Evolutionary conservation across 805 yeast genomes (phyloP), one percentile per base, ranked within the genome.

Genomic region (Nakazawaea wickerhamii): DNA sequence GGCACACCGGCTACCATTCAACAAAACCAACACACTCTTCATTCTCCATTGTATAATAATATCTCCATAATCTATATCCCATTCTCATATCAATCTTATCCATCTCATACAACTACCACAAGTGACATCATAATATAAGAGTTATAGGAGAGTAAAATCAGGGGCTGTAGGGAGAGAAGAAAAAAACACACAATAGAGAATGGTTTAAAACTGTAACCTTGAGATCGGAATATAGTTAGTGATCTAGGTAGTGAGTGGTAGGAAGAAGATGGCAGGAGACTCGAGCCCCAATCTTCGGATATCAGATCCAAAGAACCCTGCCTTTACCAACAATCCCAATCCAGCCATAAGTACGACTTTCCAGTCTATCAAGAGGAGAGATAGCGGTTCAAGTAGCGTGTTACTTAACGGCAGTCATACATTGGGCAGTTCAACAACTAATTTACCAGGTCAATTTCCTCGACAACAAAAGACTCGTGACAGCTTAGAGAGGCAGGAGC

Each of bases 281-380:
- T 31, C 35, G 11, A 33, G 36, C 27, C 13, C 36, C 27, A 28
- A 28, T 18, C 15, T 27, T 3, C 22, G 25, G 15, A 27, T 30
- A 13, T 14, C 28, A 20, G 19, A 22, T 6, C 6, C 4, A n/a
- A 30, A 9, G 28, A 30, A 13, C 9, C 21, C 22, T 22, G 31
- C 35, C 7, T 3, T 17, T 22, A n/a, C 13, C 10, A 30, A 14
- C 15, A 13, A 5, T 4, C 4, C 30, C 19, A 26, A 32, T 13
- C 19, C 30, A 8, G 32, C 43, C 17, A 9, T 30, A 15, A 28
- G 21, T 18, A 30, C 44, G 22, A 34, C 19, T 22, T 40, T 40
- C 19, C 44, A 40, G 19, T 35, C 44, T 13, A 30, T 40, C 4
- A 40, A 40, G 33, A 34, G 44, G 25, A 30, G 39, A 21, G 35